Evolutionary conservation across 495 filamentous ascomycete genomes (phyloP).

Genomic region (Pseudotulostoma volvatum): DNA sequence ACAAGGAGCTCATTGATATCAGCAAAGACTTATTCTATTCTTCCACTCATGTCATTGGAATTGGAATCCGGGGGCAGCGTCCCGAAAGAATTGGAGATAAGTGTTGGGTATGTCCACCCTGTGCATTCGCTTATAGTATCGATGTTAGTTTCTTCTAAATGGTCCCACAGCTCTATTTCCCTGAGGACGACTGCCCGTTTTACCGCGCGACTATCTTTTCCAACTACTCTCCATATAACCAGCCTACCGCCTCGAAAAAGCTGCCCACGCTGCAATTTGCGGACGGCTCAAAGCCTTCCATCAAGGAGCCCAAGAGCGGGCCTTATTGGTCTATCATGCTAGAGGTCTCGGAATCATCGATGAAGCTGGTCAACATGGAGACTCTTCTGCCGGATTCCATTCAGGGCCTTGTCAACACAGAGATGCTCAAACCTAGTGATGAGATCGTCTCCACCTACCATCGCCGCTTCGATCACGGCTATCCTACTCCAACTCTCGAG

Average conservation of each 20-base stretch:
- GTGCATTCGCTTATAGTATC: neutral
- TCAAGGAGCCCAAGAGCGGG: slow-evolving; percentile 53
- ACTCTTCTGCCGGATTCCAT: slow-evolving; percentile 81
- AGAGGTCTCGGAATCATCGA: slow-evolving; percentile 86
- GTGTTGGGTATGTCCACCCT: slow-evolving; percentile 60
- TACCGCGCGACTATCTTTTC: slow-evolving; percentile 99
- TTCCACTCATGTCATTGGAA: slow-evolving; percentile 90
- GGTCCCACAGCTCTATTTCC: slow-evolving; percentile 80
- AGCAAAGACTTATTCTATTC: slow-evolving; percentile 95
- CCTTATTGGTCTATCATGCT: slow-evolving; percentile 99
- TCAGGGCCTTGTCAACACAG: slow-evolving; percentile 90
- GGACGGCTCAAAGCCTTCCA: slow-evolving; percentile 61
- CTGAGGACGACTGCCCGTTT: slow-evolving; percentile 97
- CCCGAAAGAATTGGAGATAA: slow-evolving; percentile 98
- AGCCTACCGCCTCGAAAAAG: slow-evolving; percentile 66
- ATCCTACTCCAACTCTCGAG: slow-evolving; percentile 89
- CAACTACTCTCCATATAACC: slow-evolving; percentile 99
- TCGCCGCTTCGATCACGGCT: slow-evolving; percentile 96
- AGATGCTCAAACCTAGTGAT: slow-evolving; percentile 77
- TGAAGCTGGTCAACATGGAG: slow-evolving; percentile 81
- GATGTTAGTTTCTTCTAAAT: neutral
- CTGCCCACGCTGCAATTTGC: slow-evolving; percentile 76
- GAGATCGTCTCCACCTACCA: slow-evolving; percentile 98
- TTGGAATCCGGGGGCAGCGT: slow-evolving; percentile 80
- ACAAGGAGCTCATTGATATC: slow-evolving; percentile 63